Conservation (phyloP, 371 early-diverging fungal species). For the Choanephora cucurbitarum region DNA sequence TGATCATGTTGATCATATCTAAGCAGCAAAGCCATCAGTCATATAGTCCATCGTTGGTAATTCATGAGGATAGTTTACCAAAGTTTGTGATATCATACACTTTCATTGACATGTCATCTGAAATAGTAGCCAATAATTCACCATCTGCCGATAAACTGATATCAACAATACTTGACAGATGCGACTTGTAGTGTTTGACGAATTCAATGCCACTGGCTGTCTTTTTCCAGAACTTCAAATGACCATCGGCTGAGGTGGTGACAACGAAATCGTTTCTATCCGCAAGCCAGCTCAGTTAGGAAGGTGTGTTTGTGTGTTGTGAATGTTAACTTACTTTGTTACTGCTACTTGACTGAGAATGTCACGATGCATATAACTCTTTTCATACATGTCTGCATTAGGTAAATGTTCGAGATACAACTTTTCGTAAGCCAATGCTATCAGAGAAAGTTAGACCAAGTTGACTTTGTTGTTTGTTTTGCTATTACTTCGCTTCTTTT, state of each 20-base stretch:
- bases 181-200: slow-evolving; percentile 94
- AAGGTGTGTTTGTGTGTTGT: too few species aligned
- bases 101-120: slow-evolving; percentile 84
- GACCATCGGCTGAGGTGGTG: slow-evolving; percentile 94
- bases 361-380: slow-evolving; percentile 95
- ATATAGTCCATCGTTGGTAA: too few species aligned
- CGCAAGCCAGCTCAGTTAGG: too few species aligned
- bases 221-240: slow-evolving; percentile 98
- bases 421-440: slow-evolving; percentile 73
- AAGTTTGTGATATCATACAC: slow-evolving; percentile 95
- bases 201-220: slow-evolving; percentile 92
- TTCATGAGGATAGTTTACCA: slow-evolving; percentile 62
- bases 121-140: slow-evolving; percentile 78
- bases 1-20: slow-evolving; percentile 97
- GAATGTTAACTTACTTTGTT: slow-evolving; percentile 58
- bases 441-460: too few species aligned
- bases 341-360: slow-evolving; percentile 75
- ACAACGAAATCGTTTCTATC: slow-evolving; percentile 89
- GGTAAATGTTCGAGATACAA: slow-evolving; percentile 81
- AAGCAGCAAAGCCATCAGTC: too few species aligned
- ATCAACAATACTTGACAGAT: slow-evolving; percentile 65
- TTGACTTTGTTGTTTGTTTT: too few species aligned
- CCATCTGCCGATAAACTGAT: slow-evolving; percentile 78
- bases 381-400: slow-evolving; percentile 86
- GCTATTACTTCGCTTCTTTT: slow-evolving; percentile 42